Base-by-base conservation (phyloP, 73 alveolate genomes). In the Stentor roeselii region DNA sequence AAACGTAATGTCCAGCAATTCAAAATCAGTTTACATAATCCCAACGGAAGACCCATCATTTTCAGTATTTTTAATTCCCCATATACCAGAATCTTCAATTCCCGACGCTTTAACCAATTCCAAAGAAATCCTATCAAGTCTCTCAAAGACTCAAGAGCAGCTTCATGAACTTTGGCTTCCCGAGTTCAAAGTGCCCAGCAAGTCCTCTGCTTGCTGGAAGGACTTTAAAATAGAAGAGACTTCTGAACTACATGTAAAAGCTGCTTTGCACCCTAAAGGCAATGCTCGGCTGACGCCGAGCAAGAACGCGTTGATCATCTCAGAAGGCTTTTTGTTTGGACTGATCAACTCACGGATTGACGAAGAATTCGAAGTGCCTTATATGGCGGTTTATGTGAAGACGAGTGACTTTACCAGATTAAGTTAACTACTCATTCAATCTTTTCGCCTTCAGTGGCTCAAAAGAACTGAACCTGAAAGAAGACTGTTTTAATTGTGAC, bases 241-340 rank as follows among this genome's bases (percentile, higher is more conserved):
- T 67, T 36, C 37, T 21, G 14, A 30, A 27, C 21, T 67, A 40
- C 21, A 34, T 15, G n/a, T 67, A 27, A 21, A 14, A 67, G 80
- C 80, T 2, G 41, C 80, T n/a, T 21, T 67, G 37, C 80, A 67
- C 34, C 37, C 37, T 67, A 21, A 67, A 67, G 80, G 80, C 21
- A 27, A n/a, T 0, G 14, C 34, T n/a, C 15, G 11, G 11, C 15
- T 67, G 2, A 36, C 15, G 11, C 80, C 80, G 14, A 32, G 34
- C 14, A n/a, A 21, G 14, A 34, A 67, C 34, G 80, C 80, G 11
- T n/a, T 67, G 37, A 40, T 67, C 11, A 21, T 67, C 21, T 15
- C 21, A 1, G 37, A n/a, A 0, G 37, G 80, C 14, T 67, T 67
- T 2, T 21, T 67, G 11, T 67, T 67, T 67, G 80, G 80, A 34